Percentiles rank a stretch among this genome's conserved stretches.
These are phyloP conservation scores for Fraxinus anomala DNA, from an alignment of 257 asterid species.

Conservation along the genomic window DNA sequence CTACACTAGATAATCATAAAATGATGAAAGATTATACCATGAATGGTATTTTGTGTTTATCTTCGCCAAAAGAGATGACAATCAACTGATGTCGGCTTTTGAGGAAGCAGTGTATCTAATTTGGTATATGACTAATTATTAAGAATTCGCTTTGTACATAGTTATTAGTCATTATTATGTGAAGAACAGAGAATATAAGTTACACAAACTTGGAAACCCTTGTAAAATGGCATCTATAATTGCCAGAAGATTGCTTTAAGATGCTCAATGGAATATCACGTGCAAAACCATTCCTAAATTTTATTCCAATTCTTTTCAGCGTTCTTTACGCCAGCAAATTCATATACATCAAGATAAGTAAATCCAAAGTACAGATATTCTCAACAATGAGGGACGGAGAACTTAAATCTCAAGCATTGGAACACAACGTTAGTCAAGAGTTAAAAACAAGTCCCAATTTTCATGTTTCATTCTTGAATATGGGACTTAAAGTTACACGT, in stretches of 20 bases:
- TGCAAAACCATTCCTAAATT: neutral
- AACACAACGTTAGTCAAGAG: neutral
- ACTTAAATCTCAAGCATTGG: constrained; percentile 1
- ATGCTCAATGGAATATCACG: neutral
- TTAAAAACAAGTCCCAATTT: neutral
- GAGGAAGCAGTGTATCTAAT: neutral
- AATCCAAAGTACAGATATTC: neutral
- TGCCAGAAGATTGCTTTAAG: constrained; percentile 10
- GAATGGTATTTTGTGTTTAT: neutral
- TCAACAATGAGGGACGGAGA: neutral
- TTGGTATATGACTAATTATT: neutral
- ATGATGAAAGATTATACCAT: neutral
- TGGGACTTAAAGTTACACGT: neutral
- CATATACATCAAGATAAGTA: neutral
- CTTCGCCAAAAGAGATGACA: neutral
- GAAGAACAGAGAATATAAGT: neutral
- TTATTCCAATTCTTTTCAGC: neutral
- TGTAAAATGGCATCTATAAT: neutral
- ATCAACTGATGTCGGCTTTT: neutral
- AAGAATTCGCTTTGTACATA: neutral
- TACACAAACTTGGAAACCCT: constrained; percentile 2
- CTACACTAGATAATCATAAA: neutral
- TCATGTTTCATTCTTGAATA: neutral
- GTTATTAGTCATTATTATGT: neutral
- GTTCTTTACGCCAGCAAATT: neutral